Percentiles rank a stretch among this genome's conserved stretches.
These are phyloP conservation scores for Thelonectria discophora DNA, from an alignment of 2,329 filamentous ascomycete species.

Conservation along the genomic window DNA sequence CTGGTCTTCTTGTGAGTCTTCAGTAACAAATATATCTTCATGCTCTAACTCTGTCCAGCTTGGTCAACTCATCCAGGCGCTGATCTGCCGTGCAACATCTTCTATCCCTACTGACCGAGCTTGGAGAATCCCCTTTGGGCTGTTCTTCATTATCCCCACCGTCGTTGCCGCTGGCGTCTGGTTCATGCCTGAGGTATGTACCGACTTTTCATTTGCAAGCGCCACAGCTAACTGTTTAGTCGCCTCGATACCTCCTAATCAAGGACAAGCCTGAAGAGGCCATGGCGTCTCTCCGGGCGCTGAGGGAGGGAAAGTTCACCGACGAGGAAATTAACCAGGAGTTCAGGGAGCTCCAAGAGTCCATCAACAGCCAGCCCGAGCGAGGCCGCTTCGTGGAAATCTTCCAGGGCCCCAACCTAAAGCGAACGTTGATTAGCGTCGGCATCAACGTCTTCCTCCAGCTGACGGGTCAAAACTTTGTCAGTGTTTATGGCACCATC, in stretches of 20 bases:
- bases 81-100: not conserved
- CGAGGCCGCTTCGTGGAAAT: not conserved
- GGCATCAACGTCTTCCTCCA: conserved; percentile 45
- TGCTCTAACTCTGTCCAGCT: not conserved
- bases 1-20: conserved; percentile 4
- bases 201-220: too few species aligned
- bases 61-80: not conserved
- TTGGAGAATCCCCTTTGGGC: conserved; percentile 43
- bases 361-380: too few species aligned
- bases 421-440: conserved; percentile 38
- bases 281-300: conserved; percentile 28
- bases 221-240: not conserved
- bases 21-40: too few species aligned
- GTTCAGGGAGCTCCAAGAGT: conserved; percentile 7
- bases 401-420: conserved; percentile 20
- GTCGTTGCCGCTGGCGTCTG: conserved; percentile 41
- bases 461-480: conserved; percentile 41
- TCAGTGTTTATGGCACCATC: conserved; percentile 42
- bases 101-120: not conserved
- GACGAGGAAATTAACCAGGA: conserved; percentile 38
- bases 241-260: conserved; percentile 43
- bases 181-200: conserved; percentile 39
- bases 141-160: conserved; percentile 46
- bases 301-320: conserved; percentile 36
- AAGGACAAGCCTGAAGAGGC: conserved; percentile 43